Evolutionary conservation across 495 filamentous ascomycete species (phyloP), one percentile per base, ranked within the genome.

Genomic region (Neurospora pannonica): DNA sequence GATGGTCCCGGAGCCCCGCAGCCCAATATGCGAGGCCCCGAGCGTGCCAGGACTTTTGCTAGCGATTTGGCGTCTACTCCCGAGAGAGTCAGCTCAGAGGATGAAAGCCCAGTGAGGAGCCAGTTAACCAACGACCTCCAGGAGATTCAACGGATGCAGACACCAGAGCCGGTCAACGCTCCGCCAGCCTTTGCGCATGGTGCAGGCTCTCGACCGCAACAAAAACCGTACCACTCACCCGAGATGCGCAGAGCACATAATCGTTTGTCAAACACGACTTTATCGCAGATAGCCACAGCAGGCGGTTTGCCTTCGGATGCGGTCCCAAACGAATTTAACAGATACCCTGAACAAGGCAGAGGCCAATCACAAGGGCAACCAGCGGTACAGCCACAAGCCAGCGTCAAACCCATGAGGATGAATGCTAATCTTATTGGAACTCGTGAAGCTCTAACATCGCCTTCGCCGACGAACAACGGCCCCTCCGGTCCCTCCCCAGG

Each of bases 191-290:
- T 98, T 78, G 88, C 90, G 38, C 87, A 90, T 70, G 42, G 71
- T 28, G 73, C 80, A 38, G 77, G 77, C 1, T 79, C 78, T 10
- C 86, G 87, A 73, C 94, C 94, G 8, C 81, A 84, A 13, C 90
- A 86, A 38, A 87, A 90, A 73, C 93, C 93, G 5, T 88, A 91
- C 74, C 87, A 90, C 62, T 89, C 92, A 38, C 87, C 90, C n/a
- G 92, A 95, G 75, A 85, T 94, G 81, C 89, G 92, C 70, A 88
- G 89, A 73, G 92, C 91, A 71, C 95, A 92, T 72, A 93, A 90
- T 75, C 89, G 93, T 13, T 89, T 98, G 82, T 97, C 95, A 31
- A 85, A 89, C 73, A 90, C 89, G 5, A 98, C 95, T 19, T 85
- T 98, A 10, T 86, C 90, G 2, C 93, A 97, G 78, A 79, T 98